Evolutionary conservation across 176 grass and related monocot species (phyloP).

Genomic region (Carex cristatella): DNA sequence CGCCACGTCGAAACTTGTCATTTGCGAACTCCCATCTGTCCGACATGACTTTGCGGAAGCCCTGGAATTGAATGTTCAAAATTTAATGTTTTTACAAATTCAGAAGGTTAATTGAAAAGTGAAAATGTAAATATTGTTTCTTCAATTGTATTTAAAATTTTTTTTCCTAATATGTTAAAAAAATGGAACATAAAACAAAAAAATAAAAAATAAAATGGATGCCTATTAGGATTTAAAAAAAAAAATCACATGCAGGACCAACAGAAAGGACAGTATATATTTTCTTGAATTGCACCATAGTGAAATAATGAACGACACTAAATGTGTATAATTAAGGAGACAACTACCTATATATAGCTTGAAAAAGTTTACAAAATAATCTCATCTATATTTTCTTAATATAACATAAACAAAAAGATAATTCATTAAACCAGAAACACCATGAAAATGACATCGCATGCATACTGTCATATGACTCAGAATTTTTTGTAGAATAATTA

Average conservation of each 20-base stretch:
- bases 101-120: neutral
- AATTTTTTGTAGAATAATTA: no score
- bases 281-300: neutral
- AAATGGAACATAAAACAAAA: neutral
- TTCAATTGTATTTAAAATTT: neutral
- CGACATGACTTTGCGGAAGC: constrained; percentile 80
- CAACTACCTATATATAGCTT: neutral
- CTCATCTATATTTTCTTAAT: neutral
- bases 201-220: neutral
- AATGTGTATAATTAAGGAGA: neutral
- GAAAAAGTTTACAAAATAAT: neutral
- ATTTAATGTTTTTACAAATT: neutral
- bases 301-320: neutral
- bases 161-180: neutral
- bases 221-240: neutral
- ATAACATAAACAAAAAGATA: neutral
- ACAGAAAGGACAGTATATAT: neutral
- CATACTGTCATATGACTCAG: neutral
- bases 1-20: constrained; percentile 68
- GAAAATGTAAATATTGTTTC: neutral
- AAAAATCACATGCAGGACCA: neutral
- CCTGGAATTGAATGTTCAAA: constrained; percentile 27
- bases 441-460: neutral
- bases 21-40: constrained; percentile 93
- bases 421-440: neutral